Base-by-base conservation (phyloP, 2,329 filamentous ascomycete species). In the Colletotrichum sp. region DNA sequence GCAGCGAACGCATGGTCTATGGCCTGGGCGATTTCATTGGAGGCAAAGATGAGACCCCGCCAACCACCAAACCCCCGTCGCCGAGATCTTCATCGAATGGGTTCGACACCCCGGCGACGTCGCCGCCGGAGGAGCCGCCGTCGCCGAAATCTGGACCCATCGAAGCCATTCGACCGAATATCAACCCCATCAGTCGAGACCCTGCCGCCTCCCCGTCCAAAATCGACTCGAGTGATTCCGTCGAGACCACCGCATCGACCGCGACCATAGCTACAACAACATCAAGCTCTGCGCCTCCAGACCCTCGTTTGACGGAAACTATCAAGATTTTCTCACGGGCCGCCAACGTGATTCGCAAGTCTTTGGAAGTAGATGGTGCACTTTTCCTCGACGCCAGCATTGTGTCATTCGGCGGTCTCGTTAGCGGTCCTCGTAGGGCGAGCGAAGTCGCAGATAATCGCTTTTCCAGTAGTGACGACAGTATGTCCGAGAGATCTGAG, bases 311-410 rank as follows among this genome's bases (percentile, higher is more conserved):
- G 52, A 70, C 52, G 16, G 77, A 73, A 22, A 66, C 76, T 7
- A 67, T 73, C 48, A 71, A 80, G 7, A 78, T 88, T 3, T 88
- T 88, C 64, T 84, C 84, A 0, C 86, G 85, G 26, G 88, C 88
- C 12, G 85, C 88, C 15, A 84, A 84, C 26, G 81, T 89, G 3
- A 82, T 89, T 9, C 79, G 85, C 2, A 81, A 88, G 34, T 84
- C 86, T 0, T 80, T 89, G 6, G 84, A 86, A 16, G 82, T 85
- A 0, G 77, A 78, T 6, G 77, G 77, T 6, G 71, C 71, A 5
- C 30, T 78, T 5, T 78, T 78, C 32, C 74, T 78, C 1, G 77
- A 78, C 34, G 77, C 77, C 1, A 80, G 78, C n/a, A 79, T 83
- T n/a, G 78, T 76, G 3, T 79, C 80, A 0, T 82, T 80, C 48